Percentiles rank a stretch among this genome's conserved stretches.
phyloP scores from a whole-genome alignment of 2,329 filamentous ascomycete genomes.

The Rhytidhysteron rufulum region DNA sequence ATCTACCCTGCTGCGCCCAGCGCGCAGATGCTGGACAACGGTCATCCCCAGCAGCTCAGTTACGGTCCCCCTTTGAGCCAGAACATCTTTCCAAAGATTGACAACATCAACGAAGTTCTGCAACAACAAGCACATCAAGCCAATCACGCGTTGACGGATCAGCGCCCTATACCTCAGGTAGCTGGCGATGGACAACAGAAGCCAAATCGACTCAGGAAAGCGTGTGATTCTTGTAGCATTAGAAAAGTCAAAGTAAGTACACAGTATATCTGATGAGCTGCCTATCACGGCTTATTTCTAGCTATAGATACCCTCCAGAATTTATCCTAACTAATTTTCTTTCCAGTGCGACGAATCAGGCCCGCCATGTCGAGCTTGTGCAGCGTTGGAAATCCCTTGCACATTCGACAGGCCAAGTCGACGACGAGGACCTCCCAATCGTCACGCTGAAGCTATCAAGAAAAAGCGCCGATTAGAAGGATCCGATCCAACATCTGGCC shows the following conservation, averaged over 20 bases:
- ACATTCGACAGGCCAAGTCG: conserved; percentile 63
- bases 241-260: conserved; percentile 37
- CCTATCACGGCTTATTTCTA: background rate
- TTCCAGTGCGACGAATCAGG: conserved; percentile 61
- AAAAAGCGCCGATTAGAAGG: conserved; percentile 54
- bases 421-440: conserved; percentile 62
- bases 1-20: conserved; percentile 25
- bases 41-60: conserved; percentile 16
- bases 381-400: conserved; percentile 62
- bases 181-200: conserved; percentile 22
- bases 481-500: conserved; percentile 37
- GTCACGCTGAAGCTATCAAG: conserved; percentile 65
- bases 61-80: conserved; percentile 6
- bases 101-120: conserved; percentile 33
- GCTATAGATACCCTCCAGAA: background rate
- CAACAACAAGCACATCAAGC: conserved; percentile 35
- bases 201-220: conserved; percentile 36
- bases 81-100: conserved; percentile 30
- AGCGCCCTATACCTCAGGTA: conserved; percentile 12
- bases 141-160: conserved; percentile 29
- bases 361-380: conserved; percentile 64
- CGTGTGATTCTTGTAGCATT: conserved; percentile 41
- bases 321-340: conserved; percentile 10
- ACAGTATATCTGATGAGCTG: background rate
- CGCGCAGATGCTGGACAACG: conserved; percentile 12